Evolutionary conservation across 805 yeast genomes (phyloP), one percentile per base, ranked within the genome.

Genomic region (Kodamaea jinghongensis): DNA sequence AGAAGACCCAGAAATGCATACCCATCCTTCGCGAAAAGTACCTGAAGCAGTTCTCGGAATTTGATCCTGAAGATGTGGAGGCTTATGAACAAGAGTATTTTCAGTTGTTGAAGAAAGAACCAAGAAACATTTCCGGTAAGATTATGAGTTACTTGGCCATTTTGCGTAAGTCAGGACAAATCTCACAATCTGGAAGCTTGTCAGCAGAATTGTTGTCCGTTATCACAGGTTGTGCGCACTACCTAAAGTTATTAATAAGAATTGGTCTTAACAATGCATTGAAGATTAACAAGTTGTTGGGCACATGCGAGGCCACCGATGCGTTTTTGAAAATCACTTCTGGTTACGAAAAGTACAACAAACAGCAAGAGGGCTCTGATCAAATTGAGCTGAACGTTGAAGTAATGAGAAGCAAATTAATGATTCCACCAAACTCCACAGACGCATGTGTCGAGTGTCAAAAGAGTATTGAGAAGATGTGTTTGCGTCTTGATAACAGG

Each of bases 191-290:
- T 3, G 72, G 73, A 47, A 47, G 73, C 32, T 64, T 76, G 29
- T 78, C 89, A 0, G 81, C 85, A 3, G 83, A 80, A 39, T 56
- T 91, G 28, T 72, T 93, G 49, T 78, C 91, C 0, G 79, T 90
- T 8, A 90, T 90, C 4, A 87, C 96, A 1, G 89, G 95, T 0
- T 68, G 91, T 50, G 97, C 99, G 0, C 98, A 93, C 58, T 91
- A 89, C 60, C 70, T 93, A 52, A 93, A 93, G 59, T 70, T 91
- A 5, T 67, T 93, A 15, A 84, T 91, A 4, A 71, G 97, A 46
- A 79, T 79, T 53, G 93, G 96, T 0, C 72, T 93, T 30, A 76
- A 79, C 43, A 79, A 81, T 48, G 86, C 96, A 0, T 67, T 93
- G n/a, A 81, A 76, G 41, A 68, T 75, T 40, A 85, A 86, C 58